These are phyloP conservation scores for Lasiosphaeria hispida DNA, from an alignment of 495 filamentous ascomycete species.

Conservation along the genomic window DNA sequence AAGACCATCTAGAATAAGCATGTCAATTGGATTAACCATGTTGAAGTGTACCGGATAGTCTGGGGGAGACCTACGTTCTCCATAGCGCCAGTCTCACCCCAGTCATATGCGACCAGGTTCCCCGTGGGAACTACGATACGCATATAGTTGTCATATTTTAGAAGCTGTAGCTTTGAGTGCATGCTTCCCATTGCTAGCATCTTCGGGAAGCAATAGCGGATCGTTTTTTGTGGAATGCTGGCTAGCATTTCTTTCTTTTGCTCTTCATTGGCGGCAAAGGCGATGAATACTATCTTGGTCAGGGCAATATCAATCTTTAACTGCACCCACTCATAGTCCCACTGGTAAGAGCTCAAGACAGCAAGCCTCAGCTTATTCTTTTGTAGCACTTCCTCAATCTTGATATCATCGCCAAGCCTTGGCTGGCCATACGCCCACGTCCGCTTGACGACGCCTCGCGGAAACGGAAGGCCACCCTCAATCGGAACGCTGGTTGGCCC, in stretches of 20 bases:
- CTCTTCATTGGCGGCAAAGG: conserved; percentile 44
- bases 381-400: conserved; percentile 86
- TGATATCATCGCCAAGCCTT: conserved; percentile 69
- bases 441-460: conserved; percentile 73
- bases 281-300: conserved; percentile 44
- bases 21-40: background rate
- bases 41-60: background rate
- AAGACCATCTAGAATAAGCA: conserved; percentile 61
- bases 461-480: conserved; percentile 52
- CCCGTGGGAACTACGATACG: conserved; percentile 78
- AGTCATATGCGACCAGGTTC: conserved; percentile 77
- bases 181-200: conserved; percentile 56
- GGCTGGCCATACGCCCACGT: conserved; percentile 65
- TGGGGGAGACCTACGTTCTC: conserved; percentile 60
- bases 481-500: no score
- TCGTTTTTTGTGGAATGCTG: conserved; percentile 36
- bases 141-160: conserved; percentile 67
- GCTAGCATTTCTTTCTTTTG: conserved; percentile 54
- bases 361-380: conserved; percentile 66
- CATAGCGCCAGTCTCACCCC: conserved; percentile 78
- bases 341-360: conserved; percentile 81
- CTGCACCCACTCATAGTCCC: conserved; percentile 60
- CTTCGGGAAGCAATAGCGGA: conserved; percentile 77
- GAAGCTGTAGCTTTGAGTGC: conserved; percentile 87
- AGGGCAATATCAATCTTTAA: conserved; percentile 39